Percentiles rank a stretch among this genome's conserved stretches.
Evolutionary conservation across 768 basidiomycete genomes (phyloP).

Genomic region (Kockovaella imperatae): DNA sequence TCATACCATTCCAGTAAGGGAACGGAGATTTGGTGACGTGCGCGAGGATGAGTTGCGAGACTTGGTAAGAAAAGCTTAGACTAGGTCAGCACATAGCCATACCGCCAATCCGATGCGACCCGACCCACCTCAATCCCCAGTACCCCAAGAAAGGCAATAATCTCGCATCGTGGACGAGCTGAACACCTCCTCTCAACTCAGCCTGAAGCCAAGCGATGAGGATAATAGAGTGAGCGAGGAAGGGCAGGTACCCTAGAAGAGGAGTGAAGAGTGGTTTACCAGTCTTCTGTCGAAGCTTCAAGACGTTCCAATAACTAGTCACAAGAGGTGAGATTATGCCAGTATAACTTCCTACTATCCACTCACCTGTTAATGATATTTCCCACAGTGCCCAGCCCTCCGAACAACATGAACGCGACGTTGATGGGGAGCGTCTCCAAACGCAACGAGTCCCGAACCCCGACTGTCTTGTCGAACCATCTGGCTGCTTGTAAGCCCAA

Average conservation of each 20-base stretch:
- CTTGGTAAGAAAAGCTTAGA: constrained; percentile 52
- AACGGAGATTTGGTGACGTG: constrained; percentile 79
- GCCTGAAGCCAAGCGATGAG: constrained; percentile 76
- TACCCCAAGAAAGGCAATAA: constrained; percentile 82
- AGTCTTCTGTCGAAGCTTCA: constrained; percentile 51
- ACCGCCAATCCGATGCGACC: background rate
- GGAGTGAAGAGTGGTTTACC: constrained; percentile 50
- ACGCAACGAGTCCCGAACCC: constrained; percentile 19
- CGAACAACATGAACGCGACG: constrained; percentile 80
- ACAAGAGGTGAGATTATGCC: background rate
- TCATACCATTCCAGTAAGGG: constrained; percentile 79
- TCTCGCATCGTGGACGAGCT: constrained; percentile 65
- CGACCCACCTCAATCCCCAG: constrained; percentile 59
- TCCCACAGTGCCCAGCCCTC: constrained; percentile 59
- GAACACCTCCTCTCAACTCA: constrained; percentile 55
- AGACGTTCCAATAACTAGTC: constrained; percentile 70
- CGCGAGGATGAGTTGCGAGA: constrained; percentile 84
- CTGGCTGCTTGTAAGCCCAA: constrained; percentile 5
- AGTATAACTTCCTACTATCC: background rate
- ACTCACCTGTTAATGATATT: constrained; percentile 69
- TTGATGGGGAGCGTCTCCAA: constrained; percentile 61
- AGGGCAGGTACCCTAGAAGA: constrained; percentile 70
- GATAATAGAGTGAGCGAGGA: constrained; percentile 59
- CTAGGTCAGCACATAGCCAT: background rate
- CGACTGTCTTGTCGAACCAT: constrained; percentile 17